Percentiles rank a stretch among this genome's conserved stretches.
These are phyloP conservation scores for Diplodia intermedia DNA, from an alignment of 2,329 filamentous ascomycete species.

Conservation along the genomic window DNA sequence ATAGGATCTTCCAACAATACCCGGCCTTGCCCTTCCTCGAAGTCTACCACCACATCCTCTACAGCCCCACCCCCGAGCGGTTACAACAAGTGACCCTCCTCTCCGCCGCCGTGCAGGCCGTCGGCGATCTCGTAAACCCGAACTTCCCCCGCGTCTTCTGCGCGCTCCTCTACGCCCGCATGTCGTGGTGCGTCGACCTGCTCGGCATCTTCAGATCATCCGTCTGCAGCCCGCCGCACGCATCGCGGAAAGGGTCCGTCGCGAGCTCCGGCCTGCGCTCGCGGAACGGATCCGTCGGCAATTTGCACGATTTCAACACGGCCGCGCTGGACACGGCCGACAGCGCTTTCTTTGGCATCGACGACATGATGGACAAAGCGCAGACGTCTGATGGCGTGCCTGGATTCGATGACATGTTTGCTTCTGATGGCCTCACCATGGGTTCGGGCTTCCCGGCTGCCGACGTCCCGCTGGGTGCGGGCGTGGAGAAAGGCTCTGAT, in stretches of 20 bases:
- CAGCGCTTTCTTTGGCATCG: neutral
- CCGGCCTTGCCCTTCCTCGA: constrained; percentile 2
- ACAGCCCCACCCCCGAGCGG: neutral
- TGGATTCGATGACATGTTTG: neutral
- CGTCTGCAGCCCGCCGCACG: neutral
- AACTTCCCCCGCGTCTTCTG: constrained; percentile 16
- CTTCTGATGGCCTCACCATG: neutral
- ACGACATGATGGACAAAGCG: neutral
- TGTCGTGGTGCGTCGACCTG: constrained; percentile 12
- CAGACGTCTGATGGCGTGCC: neutral
- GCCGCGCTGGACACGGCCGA: neutral
- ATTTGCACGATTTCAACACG: neutral
- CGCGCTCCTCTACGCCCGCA: constrained; percentile 2
- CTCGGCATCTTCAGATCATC: neutral
- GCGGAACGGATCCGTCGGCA: neutral
- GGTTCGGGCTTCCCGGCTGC: neutral
- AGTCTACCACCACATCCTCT: constrained; percentile 10
- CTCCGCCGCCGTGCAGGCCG: constrained; percentile 2
- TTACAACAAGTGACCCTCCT: neutral
- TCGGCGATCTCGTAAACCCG: neutral
- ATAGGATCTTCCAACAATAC: constrained; percentile 10
- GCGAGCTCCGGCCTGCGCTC: neutral
- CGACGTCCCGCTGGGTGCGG: neutral
- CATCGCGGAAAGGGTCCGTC: neutral
- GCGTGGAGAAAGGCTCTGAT: neutral